A percentile compares a stretch with the other conserved stretches of the same genome.
These are phyloP conservation scores for Leucocoprinus birnbaumii DNA, from an alignment of 768 basidiomycete species.

Conservation along the genomic window DNA sequence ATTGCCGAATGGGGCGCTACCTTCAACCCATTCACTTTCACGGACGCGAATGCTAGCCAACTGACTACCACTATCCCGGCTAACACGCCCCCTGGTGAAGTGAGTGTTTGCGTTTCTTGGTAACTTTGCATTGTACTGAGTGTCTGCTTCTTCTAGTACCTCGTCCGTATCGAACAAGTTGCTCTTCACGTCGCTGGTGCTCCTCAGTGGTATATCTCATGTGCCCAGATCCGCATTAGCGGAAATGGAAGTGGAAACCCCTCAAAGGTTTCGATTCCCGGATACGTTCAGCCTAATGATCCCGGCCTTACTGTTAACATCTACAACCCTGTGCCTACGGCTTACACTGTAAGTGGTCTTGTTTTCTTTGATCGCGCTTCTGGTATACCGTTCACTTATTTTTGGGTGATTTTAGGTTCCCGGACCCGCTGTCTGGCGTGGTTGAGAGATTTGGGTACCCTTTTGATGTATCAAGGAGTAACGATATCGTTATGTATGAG, in stretches of 20 bases:
- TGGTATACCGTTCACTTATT: not conserved
- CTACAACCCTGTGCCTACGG: constrained; percentile 12
- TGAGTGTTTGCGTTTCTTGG: not conserved
- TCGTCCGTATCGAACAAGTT: constrained; percentile 10
- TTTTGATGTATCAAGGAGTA: not conserved
- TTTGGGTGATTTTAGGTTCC: constrained; percentile 7
- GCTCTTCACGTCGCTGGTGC: not conserved
- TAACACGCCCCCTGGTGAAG: constrained; percentile 37
- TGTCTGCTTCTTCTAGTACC: no score
- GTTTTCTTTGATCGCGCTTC: no score
- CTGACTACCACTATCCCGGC: no score
- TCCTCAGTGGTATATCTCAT: no score
- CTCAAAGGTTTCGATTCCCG: no score
- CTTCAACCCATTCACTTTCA: no score
- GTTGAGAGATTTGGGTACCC: constrained; percentile 1
- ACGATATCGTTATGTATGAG: not conserved
- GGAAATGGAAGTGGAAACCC: no score
- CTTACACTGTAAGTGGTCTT: constrained; percentile 13
- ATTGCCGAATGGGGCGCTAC: no score
- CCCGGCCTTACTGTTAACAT: no score
- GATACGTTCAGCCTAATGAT: constrained; percentile 23
- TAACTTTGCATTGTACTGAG: not conserved
- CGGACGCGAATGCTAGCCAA: no score
- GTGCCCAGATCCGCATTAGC: no score
- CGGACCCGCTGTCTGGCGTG: constrained; percentile 17